A percentile compares a stretch with the other conserved stretches of the same genome.
Evolutionary conservation across 2,329 filamentous ascomycete genomes (phyloP).

Genomic region (Thelonectria olida): DNA sequence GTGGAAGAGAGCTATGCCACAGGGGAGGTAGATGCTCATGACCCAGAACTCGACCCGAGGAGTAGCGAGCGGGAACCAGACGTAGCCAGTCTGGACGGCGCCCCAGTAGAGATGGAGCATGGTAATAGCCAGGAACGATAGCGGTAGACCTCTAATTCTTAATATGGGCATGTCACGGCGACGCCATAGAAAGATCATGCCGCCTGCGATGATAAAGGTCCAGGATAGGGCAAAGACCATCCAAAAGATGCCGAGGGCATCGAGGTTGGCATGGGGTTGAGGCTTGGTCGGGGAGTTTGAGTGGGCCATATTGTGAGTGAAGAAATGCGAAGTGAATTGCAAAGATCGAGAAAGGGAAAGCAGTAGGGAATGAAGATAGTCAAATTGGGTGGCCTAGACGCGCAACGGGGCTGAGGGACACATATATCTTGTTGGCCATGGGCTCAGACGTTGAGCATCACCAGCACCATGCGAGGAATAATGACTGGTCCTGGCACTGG

Average conservation of each 20-base stretch:
- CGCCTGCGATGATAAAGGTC: constrained; percentile 49
- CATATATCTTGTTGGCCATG: background rate
- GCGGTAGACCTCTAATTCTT: constrained; percentile 49
- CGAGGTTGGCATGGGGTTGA: background rate
- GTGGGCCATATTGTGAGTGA: background rate
- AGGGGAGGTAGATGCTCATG: constrained; percentile 71
- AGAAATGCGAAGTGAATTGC: background rate
- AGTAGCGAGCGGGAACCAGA: constrained; percentile 57
- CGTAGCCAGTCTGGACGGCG: constrained; percentile 49
- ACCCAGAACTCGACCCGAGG: constrained; percentile 62
- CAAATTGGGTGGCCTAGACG: background rate
- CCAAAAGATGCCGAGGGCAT: constrained; percentile 49
- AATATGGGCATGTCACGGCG: constrained; percentile 52
- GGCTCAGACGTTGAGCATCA: no score
- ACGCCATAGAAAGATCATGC: constrained; percentile 51
- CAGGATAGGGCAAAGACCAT: constrained; percentile 48
- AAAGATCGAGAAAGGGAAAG: background rate
- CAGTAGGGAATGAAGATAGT: background rate
- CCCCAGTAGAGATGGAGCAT: constrained; percentile 56
- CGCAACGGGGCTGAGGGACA: background rate
- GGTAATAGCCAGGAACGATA: constrained; percentile 52
- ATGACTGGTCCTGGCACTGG: no score
- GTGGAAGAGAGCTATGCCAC: constrained; percentile 72
- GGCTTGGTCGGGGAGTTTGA: background rate
- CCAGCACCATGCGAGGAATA: no score